phyloP scores from a whole-genome alignment of 805 yeast genomes.

The Kuraishia hungarica region DNA sequence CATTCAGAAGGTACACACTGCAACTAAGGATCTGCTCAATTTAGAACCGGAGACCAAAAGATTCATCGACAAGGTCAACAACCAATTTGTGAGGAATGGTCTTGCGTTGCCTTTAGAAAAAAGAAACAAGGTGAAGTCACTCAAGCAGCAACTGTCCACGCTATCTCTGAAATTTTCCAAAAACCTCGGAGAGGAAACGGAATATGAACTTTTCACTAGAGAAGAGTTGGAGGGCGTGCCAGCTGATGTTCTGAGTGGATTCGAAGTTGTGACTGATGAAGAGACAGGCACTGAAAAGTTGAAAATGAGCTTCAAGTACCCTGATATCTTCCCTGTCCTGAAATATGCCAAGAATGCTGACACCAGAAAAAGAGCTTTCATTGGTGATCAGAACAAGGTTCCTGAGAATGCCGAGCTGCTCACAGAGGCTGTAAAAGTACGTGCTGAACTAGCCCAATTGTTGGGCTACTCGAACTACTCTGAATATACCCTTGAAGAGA shows the following conservation, averaged over 20 bases:
- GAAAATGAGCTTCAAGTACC: constrained; percentile 75
- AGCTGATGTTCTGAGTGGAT: constrained; percentile 47
- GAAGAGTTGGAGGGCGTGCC: constrained; percentile 75
- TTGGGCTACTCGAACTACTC: constrained; percentile 67
- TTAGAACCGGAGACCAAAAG: constrained; percentile 48
- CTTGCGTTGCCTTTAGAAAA: constrained; percentile 48
- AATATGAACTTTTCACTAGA: constrained; percentile 45
- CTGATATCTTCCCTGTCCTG: constrained; percentile 71
- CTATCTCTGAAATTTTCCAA: constrained; percentile 50
- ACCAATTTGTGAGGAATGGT: constrained; percentile 59
- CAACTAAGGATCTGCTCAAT: constrained; percentile 4
- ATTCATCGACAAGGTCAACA: constrained; percentile 47
- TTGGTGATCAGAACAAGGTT: constrained; percentile 62
- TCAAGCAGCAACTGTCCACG: constrained; percentile 52
- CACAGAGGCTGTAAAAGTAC: constrained; percentile 46
- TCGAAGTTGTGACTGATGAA: constrained; percentile 37
- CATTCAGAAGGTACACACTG: constrained; percentile 41
- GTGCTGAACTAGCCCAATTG: constrained; percentile 52
- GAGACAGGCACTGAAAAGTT: constrained; percentile 22
- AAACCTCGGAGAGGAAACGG: constrained; percentile 67
- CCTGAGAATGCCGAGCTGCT: constrained; percentile 58
- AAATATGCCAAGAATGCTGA: constrained; percentile 57
- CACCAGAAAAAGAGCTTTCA: constrained; percentile 58
- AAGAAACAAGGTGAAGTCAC: constrained; percentile 45
- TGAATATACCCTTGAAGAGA: constrained; percentile 61